These are phyloP conservation scores for Adansonia gregorii DNA, from an alignment of 441 rosid genomes.

Conservation along the genomic window DNA sequence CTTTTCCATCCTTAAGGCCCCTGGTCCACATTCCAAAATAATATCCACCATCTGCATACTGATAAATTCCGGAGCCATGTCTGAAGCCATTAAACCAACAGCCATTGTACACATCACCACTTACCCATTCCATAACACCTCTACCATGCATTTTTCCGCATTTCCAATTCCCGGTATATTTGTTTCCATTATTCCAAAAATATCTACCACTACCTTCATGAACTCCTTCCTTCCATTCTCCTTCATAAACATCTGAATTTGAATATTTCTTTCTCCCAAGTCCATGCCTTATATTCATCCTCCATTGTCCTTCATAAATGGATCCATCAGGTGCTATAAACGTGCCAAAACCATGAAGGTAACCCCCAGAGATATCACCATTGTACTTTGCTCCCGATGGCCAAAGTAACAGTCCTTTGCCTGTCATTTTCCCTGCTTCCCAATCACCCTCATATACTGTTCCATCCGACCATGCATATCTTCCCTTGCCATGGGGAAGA, in stretches of 20 bases:
- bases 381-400: constrained; percentile 76
- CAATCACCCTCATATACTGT: constrained; percentile 84
- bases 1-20: constrained; percentile 88
- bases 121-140: constrained; percentile 92
- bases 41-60: constrained; percentile 74
- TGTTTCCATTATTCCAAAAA: constrained; percentile 76
- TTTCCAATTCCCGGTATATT: constrained; percentile 84
- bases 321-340: constrained; percentile 66
- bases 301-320: constrained; percentile 75
- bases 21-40: constrained; percentile 84
- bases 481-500: constrained; percentile 80
- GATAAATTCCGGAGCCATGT: constrained; percentile 88
- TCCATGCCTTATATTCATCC: constrained; percentile 86
- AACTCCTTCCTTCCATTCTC: constrained; percentile 91
- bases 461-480: constrained; percentile 74
- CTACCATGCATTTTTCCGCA: constrained; percentile 80
- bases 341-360: constrained; percentile 80
- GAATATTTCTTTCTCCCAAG: constrained; percentile 72
- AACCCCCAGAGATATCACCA: constrained; percentile 89
- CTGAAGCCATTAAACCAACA: constrained; percentile 79
- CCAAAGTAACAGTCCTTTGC: constrained; percentile 77
- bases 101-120: constrained; percentile 82
- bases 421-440: constrained; percentile 87
- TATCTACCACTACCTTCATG: constrained; percentile 84
- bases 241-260: constrained; percentile 81